Evolutionary conservation across 352 stramenopile species (phyloP), one percentile per base, ranked within the genome.

Genomic region (Phytophthora litchii): DNA sequence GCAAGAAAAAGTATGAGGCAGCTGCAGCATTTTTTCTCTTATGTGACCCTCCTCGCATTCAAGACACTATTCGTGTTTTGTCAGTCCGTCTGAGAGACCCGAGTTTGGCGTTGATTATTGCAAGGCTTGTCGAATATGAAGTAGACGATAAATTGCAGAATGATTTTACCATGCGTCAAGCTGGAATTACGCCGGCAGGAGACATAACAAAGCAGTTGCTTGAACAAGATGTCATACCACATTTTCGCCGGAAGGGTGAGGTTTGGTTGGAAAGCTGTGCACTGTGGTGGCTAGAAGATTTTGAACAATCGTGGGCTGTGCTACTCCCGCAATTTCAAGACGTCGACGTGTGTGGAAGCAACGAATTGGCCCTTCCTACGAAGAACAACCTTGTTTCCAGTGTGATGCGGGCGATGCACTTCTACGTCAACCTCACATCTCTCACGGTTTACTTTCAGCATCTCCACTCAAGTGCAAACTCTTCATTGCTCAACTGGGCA

Each of bases 1-100:
- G 88, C 29, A 98, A 98, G 64, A 92, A 97, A 27, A 88, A 94
- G 40, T 98, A 98, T 65, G 72, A 87, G 47, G 67, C 74, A 10
- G 94, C 94, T 10, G 86, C 93, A 9, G 83, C 90, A 4, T 98
- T 98, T 60, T 98, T 98, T 70, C 71, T 98, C 16, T 61, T 98
- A 17, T 88, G 91, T 41, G 80, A 98, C 42, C 95, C 95, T 3
- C 94, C 94, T 16, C 89, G 94, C 12, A 74, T 98, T 21, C 94
- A 98, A 76, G 92, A 97, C 48, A 88, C 95, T 3, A 62, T 98
- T 50, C 90, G 96, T 37, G 80, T 97, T 23, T 88, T 98, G 37
- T 76, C 83, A 3, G 78, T 87, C 20, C 91, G 96, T 37, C 76
- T 97, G 48, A 47, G 86, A 55, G 95, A 98, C 67, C 61, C 79